Base-by-base conservation (phyloP, 2,329 filamentous ascomycete species). In the Microcera coccophila region DNA sequence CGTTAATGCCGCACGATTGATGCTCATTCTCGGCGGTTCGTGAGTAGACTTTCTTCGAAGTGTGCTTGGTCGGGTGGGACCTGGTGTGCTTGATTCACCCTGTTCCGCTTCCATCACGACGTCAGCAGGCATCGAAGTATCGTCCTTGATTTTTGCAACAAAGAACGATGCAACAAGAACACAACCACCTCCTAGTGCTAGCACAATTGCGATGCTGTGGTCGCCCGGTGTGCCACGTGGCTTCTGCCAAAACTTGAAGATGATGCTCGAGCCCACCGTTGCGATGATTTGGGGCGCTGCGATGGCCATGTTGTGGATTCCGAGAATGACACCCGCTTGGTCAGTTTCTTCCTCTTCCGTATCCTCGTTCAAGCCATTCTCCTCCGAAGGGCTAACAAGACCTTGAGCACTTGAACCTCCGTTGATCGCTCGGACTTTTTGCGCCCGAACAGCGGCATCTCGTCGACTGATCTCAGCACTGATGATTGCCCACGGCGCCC, bases 401-500 rank as follows among this genome's bases (percentile, higher is more conserved):
- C 31, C 42, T 18, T 43, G 36, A 14, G n/a, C 15, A 17, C 18
- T 48, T 12, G 50, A 39, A 11, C 49, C 39, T 29, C 46, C 37
- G 37, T 44, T 47, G 2, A 49, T 31, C 20, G 42, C 48, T 31
- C 59, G 59, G 8, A 59, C 52, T 48, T 60, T 64, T 39, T 55
- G 59, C 3, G 69, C 64, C 17, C 75, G 73, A 18, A 72, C 62
- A 15, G 67, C 50, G 31, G 84, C 81, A 60, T 95, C 87, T 5
- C 89, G 83, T 47, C 84, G 86, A 47, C 85, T 87, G 49, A 97
- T 90, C 64, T 97, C 91, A 4, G 88, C 88, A 35, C 88, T 90
- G 62, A 97, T 96, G 55, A 97, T 86, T 29, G 91, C 90, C 70
- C 91, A 97, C 0, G 91, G 91, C 1, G 90, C 91, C 91, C 91